Conservation (phyloP, 371 early-diverging fungal species). For the Zopfochytrium polystomum region DNA sequence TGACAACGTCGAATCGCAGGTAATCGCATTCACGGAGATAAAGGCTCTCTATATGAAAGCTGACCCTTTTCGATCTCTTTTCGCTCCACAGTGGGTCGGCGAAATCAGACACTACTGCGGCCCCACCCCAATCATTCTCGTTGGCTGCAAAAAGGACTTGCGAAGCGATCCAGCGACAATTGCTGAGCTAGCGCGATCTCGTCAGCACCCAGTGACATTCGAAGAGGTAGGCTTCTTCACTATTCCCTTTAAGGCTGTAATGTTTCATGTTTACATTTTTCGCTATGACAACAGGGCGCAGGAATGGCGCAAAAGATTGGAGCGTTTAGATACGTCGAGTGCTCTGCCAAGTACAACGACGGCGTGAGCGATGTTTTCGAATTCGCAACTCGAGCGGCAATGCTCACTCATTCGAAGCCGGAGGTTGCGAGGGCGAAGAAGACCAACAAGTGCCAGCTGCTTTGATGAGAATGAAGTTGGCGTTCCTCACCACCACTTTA, state of each 20-base stretch:
- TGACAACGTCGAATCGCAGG: constrained; percentile 72
- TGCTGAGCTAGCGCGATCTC: no score
- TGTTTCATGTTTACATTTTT: no score
- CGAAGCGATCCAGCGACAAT: no score
- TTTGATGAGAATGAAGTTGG: neutral
- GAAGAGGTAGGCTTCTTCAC: constrained; percentile 57
- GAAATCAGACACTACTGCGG: no score
- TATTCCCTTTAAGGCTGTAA: no score
- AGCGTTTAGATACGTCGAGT: constrained; percentile 91
- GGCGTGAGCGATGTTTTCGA: constrained; percentile 94
- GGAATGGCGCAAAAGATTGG: constrained; percentile 76
- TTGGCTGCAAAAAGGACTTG: no score
- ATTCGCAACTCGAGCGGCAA: constrained; percentile 53
- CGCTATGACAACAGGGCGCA: constrained; percentile 44
- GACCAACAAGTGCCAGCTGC: neutral
- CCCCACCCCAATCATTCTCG: no score
- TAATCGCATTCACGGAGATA: constrained; percentile 8
- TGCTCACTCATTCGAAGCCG: neutral
- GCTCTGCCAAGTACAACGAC: constrained; percentile 88
- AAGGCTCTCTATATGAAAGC: no score
- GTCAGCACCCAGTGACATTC: constrained; percentile 72
- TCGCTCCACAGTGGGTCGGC: no score
- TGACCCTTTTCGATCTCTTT: no score
- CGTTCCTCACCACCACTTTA: neutral
- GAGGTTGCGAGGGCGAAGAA: neutral